phyloP scores from a whole-genome alignment of 768 basidiomycete genomes.

The Asterophora lycoperdoides region DNA sequence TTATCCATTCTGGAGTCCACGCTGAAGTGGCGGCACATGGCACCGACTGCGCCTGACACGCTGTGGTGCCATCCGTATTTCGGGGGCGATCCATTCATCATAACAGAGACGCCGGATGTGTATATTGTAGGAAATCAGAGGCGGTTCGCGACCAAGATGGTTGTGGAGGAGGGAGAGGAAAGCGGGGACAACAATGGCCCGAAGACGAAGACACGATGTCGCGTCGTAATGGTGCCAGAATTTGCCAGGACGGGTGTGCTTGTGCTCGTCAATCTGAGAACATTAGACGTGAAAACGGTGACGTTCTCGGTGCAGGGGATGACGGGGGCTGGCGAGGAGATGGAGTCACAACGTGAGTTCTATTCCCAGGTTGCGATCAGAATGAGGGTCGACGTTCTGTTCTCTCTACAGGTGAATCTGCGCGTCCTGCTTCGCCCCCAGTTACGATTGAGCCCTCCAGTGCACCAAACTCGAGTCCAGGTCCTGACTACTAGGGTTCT shows the following conservation, averaged over 20 bases:
- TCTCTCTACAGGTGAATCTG: constrained; percentile 3
- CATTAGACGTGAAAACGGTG: constrained; percentile 64
- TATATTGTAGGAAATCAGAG: constrained; percentile 94
- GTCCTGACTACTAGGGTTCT: constrained; percentile 4
- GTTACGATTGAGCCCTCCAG: constrained; percentile 8
- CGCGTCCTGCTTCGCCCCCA: not conserved
- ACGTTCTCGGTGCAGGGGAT: constrained; percentile 51
- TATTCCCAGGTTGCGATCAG: not conserved
- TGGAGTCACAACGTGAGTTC: constrained; percentile 11
- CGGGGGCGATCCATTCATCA: constrained; percentile 82
- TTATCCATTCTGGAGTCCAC: constrained; percentile 74
- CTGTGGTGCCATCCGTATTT: constrained; percentile 97
- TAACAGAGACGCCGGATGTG: constrained; percentile 80
- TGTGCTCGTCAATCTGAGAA: constrained; percentile 75
- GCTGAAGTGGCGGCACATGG: constrained; percentile 90
- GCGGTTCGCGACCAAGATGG: constrained; percentile 69
- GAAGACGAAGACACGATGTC: constrained; percentile 37
- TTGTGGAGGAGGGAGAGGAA: constrained; percentile 33
- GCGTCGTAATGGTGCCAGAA: constrained; percentile 76
- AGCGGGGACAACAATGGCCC: constrained; percentile 27
- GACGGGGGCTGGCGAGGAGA: constrained; percentile 28
- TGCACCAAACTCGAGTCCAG: constrained; percentile 11
- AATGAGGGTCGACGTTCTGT: not conserved
- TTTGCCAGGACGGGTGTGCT: constrained; percentile 77
- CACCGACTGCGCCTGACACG: constrained; percentile 98